phyloP scores from a whole-genome alignment of 139 green algal genomes.

The Picochlorum sp. region DNA sequence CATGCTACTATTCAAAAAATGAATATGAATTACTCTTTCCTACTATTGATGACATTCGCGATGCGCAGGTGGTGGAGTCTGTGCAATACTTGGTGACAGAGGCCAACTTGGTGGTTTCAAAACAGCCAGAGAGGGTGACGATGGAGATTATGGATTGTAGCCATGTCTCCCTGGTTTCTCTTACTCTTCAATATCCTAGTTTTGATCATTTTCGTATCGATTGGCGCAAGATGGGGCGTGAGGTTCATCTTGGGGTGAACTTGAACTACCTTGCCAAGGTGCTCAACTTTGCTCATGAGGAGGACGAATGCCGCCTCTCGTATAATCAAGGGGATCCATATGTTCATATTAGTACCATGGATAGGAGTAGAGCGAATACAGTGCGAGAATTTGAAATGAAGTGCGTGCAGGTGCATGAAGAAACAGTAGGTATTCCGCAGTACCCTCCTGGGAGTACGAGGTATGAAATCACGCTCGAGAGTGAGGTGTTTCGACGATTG shows the following conservation, averaged over 20 bases:
- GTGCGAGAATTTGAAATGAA: slow-evolving; percentile 97
- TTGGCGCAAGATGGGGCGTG: not conserved
- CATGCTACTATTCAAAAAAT: too few relatives aligned
- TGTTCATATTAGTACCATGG: slow-evolving; percentile 95
- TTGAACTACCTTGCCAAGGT: slow-evolving; percentile 95
- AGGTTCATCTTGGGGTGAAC: slow-evolving; percentile 66
- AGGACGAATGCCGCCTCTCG: slow-evolving; percentile 95
- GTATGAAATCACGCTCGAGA: slow-evolving; percentile 81
- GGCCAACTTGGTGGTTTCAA: slow-evolving; percentile 92
- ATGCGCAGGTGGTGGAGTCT: slow-evolving; percentile 78
- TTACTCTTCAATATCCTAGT: slow-evolving; percentile 73
- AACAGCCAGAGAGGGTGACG: slow-evolving; percentile 56
- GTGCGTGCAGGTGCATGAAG: slow-evolving; percentile 97
- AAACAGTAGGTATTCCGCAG: slow-evolving; percentile 95
- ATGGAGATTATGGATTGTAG: slow-evolving; percentile 97
- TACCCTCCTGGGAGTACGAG: slow-evolving; percentile 33
- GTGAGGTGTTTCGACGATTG: slow-evolving; percentile 87
- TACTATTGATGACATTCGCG: too few relatives aligned
- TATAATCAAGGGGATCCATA: slow-evolving; percentile 83
- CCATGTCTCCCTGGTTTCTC: slow-evolving; percentile 89
- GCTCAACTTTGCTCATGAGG: slow-evolving; percentile 92
- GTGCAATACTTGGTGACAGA: slow-evolving; percentile 95
- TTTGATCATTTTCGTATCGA: slow-evolving; percentile 99
- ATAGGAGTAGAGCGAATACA: slow-evolving; percentile 5
- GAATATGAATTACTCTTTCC: too few relatives aligned